Evolutionary conservation across 2,329 filamentous ascomycete species (phyloP).

Genomic region (Pestalotiopsis sp.): DNA sequence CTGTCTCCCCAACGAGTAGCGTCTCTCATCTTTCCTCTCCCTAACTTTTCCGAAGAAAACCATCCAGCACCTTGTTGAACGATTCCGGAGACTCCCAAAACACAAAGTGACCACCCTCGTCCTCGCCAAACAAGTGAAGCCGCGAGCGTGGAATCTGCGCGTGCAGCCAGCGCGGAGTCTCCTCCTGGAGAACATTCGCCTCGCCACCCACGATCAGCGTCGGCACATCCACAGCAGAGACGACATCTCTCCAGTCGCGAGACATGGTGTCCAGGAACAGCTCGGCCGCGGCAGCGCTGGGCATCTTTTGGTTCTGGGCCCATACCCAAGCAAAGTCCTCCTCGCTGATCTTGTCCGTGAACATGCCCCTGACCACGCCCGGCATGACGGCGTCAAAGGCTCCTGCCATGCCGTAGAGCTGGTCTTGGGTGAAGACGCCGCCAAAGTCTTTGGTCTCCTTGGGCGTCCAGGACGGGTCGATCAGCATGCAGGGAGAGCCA

Average conservation of each 20-base stretch:
- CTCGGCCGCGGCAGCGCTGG: constrained; percentile 24
- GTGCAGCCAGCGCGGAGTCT: constrained; percentile 27
- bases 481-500: constrained; percentile 27
- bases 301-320: constrained; percentile 27
- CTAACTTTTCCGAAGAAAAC: constrained; percentile 24
- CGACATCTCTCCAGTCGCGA: constrained; percentile 31
- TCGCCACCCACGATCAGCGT: constrained; percentile 28
- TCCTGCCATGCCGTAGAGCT: not conserved
- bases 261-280: constrained; percentile 30
- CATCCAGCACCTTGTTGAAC: constrained; percentile 34
- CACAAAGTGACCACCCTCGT: constrained; percentile 35
- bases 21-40: no score
- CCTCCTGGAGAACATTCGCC: constrained; percentile 16
- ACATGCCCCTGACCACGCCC: constrained; percentile 25
- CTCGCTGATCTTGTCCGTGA: constrained; percentile 21
- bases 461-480: constrained; percentile 30
- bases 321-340: constrained; percentile 29
- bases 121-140: constrained; percentile 28
- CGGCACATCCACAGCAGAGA: constrained; percentile 31
- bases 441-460: constrained; percentile 21
- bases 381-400: constrained; percentile 21
- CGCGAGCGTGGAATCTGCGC: constrained; percentile 28
- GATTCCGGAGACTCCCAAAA: constrained; percentile 35
- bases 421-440: constrained; percentile 22
- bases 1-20: no score